Base-by-base conservation (phyloP, 257 asterid species). In the Solanum lycopersicoides region DNA sequence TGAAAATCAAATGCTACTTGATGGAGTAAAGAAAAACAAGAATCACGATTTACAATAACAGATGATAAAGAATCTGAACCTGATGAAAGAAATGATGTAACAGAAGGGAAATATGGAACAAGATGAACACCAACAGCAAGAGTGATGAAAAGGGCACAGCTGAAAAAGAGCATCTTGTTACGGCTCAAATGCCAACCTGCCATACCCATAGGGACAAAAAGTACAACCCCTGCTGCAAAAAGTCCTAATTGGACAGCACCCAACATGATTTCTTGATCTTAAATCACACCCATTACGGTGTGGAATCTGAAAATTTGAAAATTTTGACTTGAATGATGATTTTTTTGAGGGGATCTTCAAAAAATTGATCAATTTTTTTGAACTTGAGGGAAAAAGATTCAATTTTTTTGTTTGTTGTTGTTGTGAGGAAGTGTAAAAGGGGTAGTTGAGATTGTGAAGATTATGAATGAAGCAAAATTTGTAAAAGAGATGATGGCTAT, bases 151-250 rank as follows among this genome's bases (percentile, higher is more conserved):
- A 95, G 95, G 84, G 99, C 98, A 88, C 99, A 92, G 90, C 99
- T 97, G 93, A 97, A 97, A 88, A 97, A 96, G 14, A 97, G 94
- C 94, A 97, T 90, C 92, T 95, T 96, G 94, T 96, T 97, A 42
- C 99, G 98, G 90, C 99, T 97, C 88, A 97, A 90, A 88, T 96
- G 98, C 98, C 98, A 96, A 50, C 99, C 99, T 66, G 99, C 99
- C 99, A 97, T 95, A 53, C 96, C 98, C 97, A 97, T 93, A 18
- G 99, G 99, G 45, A 97, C 98, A 69, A 96, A 97, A 11, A 97
- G 91, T 65, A 97, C 99, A 63, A 97, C 66, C 60, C 95, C 95
- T 89, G 99, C 99, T 88, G 99, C 99, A 91, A 97, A 90, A 45
- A 96, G 87, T 71, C 99, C 99, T 23, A 96, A 91, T 83, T 94